phyloP scores from a whole-genome alignment of 768 basidiomycete genomes.

The Leccinum incarnatum region DNA sequence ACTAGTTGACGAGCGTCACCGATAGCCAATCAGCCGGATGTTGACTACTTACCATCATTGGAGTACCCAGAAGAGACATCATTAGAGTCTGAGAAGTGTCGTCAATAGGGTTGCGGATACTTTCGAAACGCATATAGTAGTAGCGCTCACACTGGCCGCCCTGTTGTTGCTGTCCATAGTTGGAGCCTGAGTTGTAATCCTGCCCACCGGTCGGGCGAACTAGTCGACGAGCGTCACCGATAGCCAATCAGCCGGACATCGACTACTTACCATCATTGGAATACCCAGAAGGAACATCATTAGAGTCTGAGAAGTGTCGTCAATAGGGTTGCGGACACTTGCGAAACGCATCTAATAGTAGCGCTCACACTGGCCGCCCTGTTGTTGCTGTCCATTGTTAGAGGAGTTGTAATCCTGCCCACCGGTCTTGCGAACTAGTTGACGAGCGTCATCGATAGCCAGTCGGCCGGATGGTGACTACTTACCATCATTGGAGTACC shows the following conservation, averaged over 20 bases:
- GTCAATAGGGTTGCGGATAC: conserved; percentile 6
- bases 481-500: not conserved
- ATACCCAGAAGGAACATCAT: not conserved
- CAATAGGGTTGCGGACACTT: not conserved
- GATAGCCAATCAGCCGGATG: conserved; percentile 7
- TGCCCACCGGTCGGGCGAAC: conserved; percentile 60
- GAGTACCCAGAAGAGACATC: not conserved
- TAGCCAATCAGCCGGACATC: conserved; percentile 6
- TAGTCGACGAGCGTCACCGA: conserved; percentile 21
- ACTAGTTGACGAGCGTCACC: conserved; percentile 30
- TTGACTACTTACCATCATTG: not conserved
- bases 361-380: conserved; percentile 11
- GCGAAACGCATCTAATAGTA: not conserved
- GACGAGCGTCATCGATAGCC: conserved; percentile 5
- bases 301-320: not conserved
- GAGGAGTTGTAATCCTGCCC: conserved; percentile 63
- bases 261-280: not conserved
- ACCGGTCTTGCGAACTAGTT: conserved; percentile 53
- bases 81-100: not conserved
- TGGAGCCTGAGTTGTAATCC: too few relatives aligned
- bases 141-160: conserved; percentile 22
- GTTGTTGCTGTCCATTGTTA: conserved; percentile 37
- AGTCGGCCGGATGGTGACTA: not conserved
- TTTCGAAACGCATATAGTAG: not conserved
- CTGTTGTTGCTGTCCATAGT: too few relatives aligned